These are phyloP conservation scores for Wickerhamiella dianesei DNA, from an alignment of 805 yeast genomes.

Conservation along the genomic window DNA sequence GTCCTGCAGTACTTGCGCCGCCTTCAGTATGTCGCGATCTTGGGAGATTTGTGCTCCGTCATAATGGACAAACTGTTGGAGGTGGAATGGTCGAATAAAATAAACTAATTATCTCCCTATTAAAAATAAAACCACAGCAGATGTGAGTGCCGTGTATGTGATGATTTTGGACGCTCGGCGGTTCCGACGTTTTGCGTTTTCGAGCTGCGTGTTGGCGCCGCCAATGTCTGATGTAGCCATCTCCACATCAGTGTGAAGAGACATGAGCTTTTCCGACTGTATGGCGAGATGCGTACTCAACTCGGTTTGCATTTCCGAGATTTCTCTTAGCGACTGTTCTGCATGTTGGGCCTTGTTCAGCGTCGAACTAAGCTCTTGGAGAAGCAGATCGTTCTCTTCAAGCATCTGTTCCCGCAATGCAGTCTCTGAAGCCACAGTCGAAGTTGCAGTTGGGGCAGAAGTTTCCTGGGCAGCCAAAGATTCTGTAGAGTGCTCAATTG, in stretches of 20 bases:
- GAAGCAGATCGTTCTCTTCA: slow-evolving; percentile 25
- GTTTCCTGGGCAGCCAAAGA: not conserved
- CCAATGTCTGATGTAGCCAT: slow-evolving; percentile 50
- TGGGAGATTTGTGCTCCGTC: slow-evolving; percentile 57
- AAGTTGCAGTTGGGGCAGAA: not conserved
- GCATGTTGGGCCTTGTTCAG: slow-evolving; percentile 28
- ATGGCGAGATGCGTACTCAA: slow-evolving; percentile 55
- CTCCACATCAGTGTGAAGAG: slow-evolving; percentile 52
- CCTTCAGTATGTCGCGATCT: slow-evolving; percentile 37
- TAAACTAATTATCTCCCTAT: not conserved
- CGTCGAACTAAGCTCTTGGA: slow-evolving; percentile 26
- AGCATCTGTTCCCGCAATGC: slow-evolving; percentile 21
- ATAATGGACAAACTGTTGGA: slow-evolving; percentile 58
- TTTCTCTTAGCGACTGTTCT: slow-evolving; percentile 37
- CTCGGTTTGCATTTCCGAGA: slow-evolving; percentile 62
- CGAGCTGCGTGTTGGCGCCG: slow-evolving; percentile 58
- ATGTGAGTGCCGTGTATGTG: slow-evolving; percentile 38
- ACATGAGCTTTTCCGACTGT: slow-evolving; percentile 56
- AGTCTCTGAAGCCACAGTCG: slow-evolving; percentile 5
- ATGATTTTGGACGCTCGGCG: slow-evolving; percentile 47
- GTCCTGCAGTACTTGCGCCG: slow-evolving; percentile 39
- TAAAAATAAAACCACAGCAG: slow-evolving; percentile 44
- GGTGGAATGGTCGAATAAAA: slow-evolving; percentile 37
- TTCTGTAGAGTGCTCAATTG: too few relatives aligned
- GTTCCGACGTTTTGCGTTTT: slow-evolving; percentile 53